Evolutionary conservation across 495 filamentous ascomycete species (phyloP), one percentile per base, ranked within the genome.

Genomic region (Sabuloglossum arenarium): DNA sequence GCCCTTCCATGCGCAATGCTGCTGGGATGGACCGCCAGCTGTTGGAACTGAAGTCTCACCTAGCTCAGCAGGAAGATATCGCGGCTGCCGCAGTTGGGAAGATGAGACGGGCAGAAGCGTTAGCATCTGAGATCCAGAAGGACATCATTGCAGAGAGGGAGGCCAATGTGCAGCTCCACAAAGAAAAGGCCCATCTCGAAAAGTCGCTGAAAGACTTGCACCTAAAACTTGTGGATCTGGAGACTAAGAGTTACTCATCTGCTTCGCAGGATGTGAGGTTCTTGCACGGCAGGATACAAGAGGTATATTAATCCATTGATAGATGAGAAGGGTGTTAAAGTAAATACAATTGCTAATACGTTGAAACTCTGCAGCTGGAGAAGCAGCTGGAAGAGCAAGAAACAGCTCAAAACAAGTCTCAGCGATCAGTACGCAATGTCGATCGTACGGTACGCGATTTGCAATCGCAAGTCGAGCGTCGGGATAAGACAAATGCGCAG

Each of bases 181-280:
- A 90, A 68, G 87, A 97, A 56, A 98, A 95, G 68, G 85, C 86
- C 0, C 77, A 76, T 0, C 69, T 98, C 43, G 93, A 97, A 70
- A 97, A 96, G 71, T 74, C 78, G 27, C 74, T 91, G 56, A 97
- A 88, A 71, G 91, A 98, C 67, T 71, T 90, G 45, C 91, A 98
- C 67, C 73, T 97, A 27, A 79, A 80, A 59, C 79, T 93, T 47
- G 83, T 98, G 42, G 91, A 97, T 60, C 70, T 98, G 46, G 91
- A 98, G 68, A 98, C 91, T 25, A 97, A 96, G 75, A 86, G 88
- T 53, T 97, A 95, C 67, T 88, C 88, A 27, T 89, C 78, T 56
- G 87, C 85, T 46, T 93, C 88, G 63, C 86, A 96, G 58, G 91
- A 98, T 67, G 86, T 97, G 59, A 80, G 88, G 59, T 98, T 97